Conservation (phyloP, 345 rosid species). For the Lepidium didymum region DNA sequence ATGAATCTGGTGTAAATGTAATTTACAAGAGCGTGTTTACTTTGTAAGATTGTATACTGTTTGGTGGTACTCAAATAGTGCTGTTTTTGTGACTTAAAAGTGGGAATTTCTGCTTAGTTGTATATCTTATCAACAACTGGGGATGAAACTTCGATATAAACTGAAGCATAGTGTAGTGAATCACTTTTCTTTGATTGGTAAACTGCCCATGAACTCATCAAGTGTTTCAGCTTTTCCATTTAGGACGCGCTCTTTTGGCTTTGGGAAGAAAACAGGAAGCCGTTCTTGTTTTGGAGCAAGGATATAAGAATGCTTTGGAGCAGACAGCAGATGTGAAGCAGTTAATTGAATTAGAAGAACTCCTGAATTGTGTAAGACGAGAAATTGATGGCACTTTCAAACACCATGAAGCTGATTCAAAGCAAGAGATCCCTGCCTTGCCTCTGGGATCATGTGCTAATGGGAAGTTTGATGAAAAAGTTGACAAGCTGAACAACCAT, state of each 20-base stretch:
- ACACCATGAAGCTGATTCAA: constrained; percentile 23
- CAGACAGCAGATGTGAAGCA: constrained; percentile 86
- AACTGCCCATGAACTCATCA: constrained; percentile 17
- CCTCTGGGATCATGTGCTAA: constrained; percentile 19
- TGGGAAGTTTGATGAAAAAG: constrained; percentile 29
- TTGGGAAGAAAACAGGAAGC: constrained; percentile 83
- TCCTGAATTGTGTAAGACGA: constrained; percentile 44
- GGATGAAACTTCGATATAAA: not conserved
- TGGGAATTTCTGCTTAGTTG: not conserved
- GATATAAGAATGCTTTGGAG: constrained; percentile 51
- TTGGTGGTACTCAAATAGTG: not conserved
- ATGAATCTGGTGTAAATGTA: not conserved
- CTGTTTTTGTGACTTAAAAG: not conserved
- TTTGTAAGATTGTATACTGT: not conserved
- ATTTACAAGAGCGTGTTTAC: not conserved
- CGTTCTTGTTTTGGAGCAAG: constrained; percentile 65
- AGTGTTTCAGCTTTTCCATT: constrained; percentile 13
- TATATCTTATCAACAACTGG: not conserved
- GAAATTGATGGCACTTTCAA: constrained; percentile 31
- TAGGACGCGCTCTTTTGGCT: constrained; percentile 75
- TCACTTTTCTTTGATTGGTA: not conserved
- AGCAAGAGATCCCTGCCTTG: constrained; percentile 7
- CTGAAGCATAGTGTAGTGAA: not conserved
- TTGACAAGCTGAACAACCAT: constrained; percentile 19
- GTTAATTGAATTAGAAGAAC: constrained; percentile 82